A percentile compares a stretch with the other conserved stretches of the same genome.
These are phyloP conservation scores for Penicillium sp. DNA, from an alignment of 2,329 filamentous ascomycete species.

Conservation along the genomic window DNA sequence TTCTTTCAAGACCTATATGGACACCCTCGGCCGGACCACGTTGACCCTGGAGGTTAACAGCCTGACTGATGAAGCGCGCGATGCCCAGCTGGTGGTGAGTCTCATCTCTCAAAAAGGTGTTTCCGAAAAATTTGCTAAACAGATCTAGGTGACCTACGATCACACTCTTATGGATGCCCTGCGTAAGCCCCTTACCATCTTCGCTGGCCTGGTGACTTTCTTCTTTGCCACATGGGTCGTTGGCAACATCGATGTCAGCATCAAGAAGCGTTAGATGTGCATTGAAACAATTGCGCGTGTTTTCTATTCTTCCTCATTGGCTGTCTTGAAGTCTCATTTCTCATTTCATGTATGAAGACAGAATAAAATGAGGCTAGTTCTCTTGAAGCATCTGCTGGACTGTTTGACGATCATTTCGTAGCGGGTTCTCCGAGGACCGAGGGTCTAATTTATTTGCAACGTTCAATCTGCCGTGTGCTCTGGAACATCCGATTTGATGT, in stretches of 20 bases:
- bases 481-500: neutral
- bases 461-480: neutral
- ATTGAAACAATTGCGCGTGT: neutral
- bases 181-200: slow-evolving; percentile 83
- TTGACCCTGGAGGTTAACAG: slow-evolving; percentile 79
- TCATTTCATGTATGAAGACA: neutral
- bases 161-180: slow-evolving; percentile 71
- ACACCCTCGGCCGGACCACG: slow-evolving; percentile 83
- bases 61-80: slow-evolving; percentile 84
- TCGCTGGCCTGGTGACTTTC: slow-evolving; percentile 67
- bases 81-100: slow-evolving; percentile 69
- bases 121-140: slow-evolving; percentile 1
- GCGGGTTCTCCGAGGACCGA: neutral
- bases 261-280: slow-evolving; percentile 56
- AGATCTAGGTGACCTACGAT: slow-evolving; percentile 69
- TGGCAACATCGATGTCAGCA: slow-evolving; percentile 77
- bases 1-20: slow-evolving; percentile 85
- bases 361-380: neutral
- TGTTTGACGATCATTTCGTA: neutral
- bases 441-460: neutral
- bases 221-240: slow-evolving; percentile 74
- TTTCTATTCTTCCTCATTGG: neutral
- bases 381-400: neutral
- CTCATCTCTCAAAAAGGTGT: neutral
- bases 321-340: neutral